Percentiles rank a stretch among this genome's conserved stretches.
Evolutionary conservation across 768 basidiomycete species (phyloP).

Genomic region (Pulveroboletus sp.): DNA sequence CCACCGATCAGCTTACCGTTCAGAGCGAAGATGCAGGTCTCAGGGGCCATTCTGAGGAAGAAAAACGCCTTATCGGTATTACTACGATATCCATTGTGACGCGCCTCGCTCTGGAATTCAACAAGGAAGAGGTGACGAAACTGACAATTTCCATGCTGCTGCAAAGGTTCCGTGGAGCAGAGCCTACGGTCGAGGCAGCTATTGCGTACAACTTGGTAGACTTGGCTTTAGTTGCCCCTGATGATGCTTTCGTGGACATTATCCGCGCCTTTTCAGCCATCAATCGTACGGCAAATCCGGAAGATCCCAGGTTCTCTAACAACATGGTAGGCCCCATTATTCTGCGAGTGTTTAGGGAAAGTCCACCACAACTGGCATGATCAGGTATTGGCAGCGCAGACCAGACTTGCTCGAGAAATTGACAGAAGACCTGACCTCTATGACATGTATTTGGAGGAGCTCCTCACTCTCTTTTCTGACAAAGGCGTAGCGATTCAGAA

Average conservation of each 20-base stretch:
- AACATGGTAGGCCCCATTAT: constrained; percentile 62
- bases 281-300: constrained; percentile 81
- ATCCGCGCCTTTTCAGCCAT: constrained; percentile 80
- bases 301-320: constrained; percentile 84
- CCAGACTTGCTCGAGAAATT: constrained; percentile 79
- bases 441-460: constrained; percentile 75
- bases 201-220: constrained; percentile 92
- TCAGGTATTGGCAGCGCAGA: constrained; percentile 87
- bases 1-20: constrained; percentile 46
- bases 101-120: constrained; percentile 80
- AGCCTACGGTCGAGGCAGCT: constrained; percentile 84
- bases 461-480: constrained; percentile 82
- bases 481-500: constrained; percentile 91
- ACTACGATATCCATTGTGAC: constrained; percentile 92
- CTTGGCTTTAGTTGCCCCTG: constrained; percentile 74
- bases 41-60: constrained; percentile 72
- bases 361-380: background rate
- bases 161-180: constrained; percentile 79
- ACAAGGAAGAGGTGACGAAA: constrained; percentile 81
- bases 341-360: background rate
- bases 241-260: constrained; percentile 76
- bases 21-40: constrained; percentile 62
- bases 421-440: constrained; percentile 71
- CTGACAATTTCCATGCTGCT: constrained; percentile 90
- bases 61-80: constrained; percentile 78